Base-by-base conservation (phyloP, 257 asterid species). In the Gentiana macrophylla region DNA sequence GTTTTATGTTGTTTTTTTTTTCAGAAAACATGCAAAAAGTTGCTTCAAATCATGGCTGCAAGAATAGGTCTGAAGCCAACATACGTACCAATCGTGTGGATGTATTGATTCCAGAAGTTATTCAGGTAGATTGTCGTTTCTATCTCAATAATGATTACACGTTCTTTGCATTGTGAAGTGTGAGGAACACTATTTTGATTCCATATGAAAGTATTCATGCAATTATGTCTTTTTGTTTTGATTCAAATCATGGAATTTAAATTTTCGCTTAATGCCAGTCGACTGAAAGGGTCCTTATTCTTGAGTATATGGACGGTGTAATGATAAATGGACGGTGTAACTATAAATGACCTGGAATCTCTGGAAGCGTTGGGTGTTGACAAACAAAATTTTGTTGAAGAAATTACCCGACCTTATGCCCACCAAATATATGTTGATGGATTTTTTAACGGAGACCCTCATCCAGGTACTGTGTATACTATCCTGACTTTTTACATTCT, bases 401-500 rank as follows among this genome's bases (percentile, higher is more conserved):
- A 84, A 78, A 91, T 91, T 70, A 91, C 96, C 10, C 95, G 98
- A 1, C 95, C 98, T 12, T 91, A 84, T 79, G 96, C 94, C n/a
- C 98, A 91, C 74, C 98, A 91, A 73, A 91, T 91, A 52, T 91
- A 86, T 67, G 78, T 86, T 67, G 96, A 91, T 81, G 98, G 98
- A 50, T 91, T 91, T 74, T 91, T 91, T 79, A 91, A 91, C 67
- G 98, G 98, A 13, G 98, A 91, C 78, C 98, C 98, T 69, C 98
- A 91, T 67, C 98, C 98, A 64, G 98, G 95, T 86, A 80, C 61
- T 43, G 46, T 53, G 35, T 56, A 52, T 53, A 66, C 66, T 49
- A 35, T 41, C 46, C 9, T 41, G 9, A 41, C 46, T 10, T 32
- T 37, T 11, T 9, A 12, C 24, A 15, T 15, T 15, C 37, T 35